phyloP scores from a whole-genome alignment of 768 basidiomycete genomes.

The Russula sp. region DNA sequence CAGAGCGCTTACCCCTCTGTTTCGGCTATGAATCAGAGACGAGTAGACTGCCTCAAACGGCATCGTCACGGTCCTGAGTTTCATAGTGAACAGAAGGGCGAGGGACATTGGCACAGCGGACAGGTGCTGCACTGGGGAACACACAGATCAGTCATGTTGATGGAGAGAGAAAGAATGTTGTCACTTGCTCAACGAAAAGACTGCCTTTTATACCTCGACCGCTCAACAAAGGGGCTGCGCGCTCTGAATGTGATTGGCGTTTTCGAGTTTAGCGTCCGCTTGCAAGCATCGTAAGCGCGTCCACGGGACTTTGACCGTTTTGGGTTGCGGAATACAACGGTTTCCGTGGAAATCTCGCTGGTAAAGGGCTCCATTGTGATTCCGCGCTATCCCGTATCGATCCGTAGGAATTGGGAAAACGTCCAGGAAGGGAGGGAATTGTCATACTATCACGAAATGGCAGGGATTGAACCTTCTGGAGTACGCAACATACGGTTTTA shows the following conservation, averaged over 20 bases:
- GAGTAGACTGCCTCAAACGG: conserved; percentile 12
- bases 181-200: conserved; percentile 1
- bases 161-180: background rate
- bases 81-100: conserved; percentile 23
- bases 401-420: conserved; percentile 12
- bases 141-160: background rate
- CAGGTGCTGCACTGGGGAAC: conserved; percentile 5
- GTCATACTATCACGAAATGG: background rate
- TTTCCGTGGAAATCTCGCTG: conserved; percentile 9
- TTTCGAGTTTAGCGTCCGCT: conserved; percentile 22
- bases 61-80: conserved; percentile 21
- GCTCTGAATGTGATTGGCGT: conserved; percentile 6
- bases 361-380: conserved; percentile 13
- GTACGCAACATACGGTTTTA: conserved; percentile 1
- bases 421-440: background rate
- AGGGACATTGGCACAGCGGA: conserved; percentile 14
- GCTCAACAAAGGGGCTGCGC: background rate
- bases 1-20: conserved; percentile 26
- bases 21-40: conserved; percentile 29
- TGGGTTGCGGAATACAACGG: conserved; percentile 16
- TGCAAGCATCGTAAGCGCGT: conserved; percentile 7
- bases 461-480: background rate
- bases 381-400: conserved; percentile 23
- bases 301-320: conserved; percentile 15
- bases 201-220: conserved; percentile 22